Base-by-base conservation (phyloP, 129 eudicot species). In the Erigeron canadensis region DNA sequence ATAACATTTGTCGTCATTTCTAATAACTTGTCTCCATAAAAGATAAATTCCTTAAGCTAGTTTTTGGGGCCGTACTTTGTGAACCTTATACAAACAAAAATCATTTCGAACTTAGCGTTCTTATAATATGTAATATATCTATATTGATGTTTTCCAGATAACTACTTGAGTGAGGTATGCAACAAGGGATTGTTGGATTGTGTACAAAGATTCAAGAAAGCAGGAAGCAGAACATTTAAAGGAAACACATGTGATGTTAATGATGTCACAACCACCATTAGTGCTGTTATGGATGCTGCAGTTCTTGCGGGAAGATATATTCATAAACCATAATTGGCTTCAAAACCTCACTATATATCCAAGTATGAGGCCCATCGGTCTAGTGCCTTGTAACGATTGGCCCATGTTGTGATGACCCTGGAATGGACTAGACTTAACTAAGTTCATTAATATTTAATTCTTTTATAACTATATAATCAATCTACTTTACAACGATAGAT, bases 221-320 rank as follows among this genome's bases (percentile, higher is more conserved):
- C 81, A 18, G 81, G 84, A 19, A 84, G 86, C 47, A 86, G 65
- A 38, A 47, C 95, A 50, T 93, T 93, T 43, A 75, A 75, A 53
- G 98, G 95, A 4, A 93, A 83, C 77, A 89, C 90, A 17, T 93
- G 96, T 57, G 67, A 85, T 11, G 82, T 64, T 46, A 65, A 81
- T 55, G 90, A 89, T n/a, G 98, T 93, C 55, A 86, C 87, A 10
- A 67, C 44, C 10, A 77, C 88, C 64, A 81, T 93, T 42, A 72
- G 55, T 5, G 60, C 61, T 59, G 93, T 85, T 70, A 89, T 89
- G 86, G 84, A 85, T 42, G 95, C 95, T 80, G 98, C 96, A 48
- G 62, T 93, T 61, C 70, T 82, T 54, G 96, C 96, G 0, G 98
- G 88, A 21, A 77, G 83, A 72, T 77, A 75, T 48, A 68, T 85